Evolutionary conservation across 2,329 filamentous ascomycete species (phyloP), one percentile per base, ranked within the genome.

Genomic region (Trichoderma citrinoviride): DNA sequence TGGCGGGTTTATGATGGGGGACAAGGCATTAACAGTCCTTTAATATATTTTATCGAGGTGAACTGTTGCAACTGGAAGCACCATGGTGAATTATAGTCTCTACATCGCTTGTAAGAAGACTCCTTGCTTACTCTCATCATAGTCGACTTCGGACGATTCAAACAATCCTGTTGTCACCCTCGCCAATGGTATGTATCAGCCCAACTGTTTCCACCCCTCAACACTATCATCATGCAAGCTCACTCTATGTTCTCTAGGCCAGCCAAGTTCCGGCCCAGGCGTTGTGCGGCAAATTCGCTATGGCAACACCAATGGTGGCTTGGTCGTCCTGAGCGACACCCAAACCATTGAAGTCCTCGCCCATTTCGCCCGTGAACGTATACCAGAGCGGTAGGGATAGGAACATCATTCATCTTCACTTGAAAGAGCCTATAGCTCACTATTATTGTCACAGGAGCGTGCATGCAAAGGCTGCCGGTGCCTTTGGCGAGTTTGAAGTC

Each of bases 401-500:
- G 3, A 7, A 29, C 37, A 14, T 52, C 10, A n/a, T 7, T 52
- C 14, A n/a, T 6, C 7, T 12, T 15, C 12, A 23, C 12, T 29
- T 25, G 29, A 40, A 4, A 27, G 17, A n/a, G 14, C 27, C 8
- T 14, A n/a, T 43, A 40, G 25, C 57, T 61, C 57, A 61, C 27
- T 19, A 12, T 14, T 33, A 17, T 27, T 17, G 33, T 52, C 19
- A 23, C 37, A 61, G 57, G 57, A 61, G 57, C 44, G 89, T 92
- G 15, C 89, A 92, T 72, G 89, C 89, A 37, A 82, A 89, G 67
- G 89, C 89, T 53, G 83, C 87, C 41, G 87, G 87, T 55, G 90
- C 89, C 14, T 87, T 91, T 71, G 90, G 90, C 41, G 85, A 84
- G 6, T 93, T 92, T 73, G 86, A 82, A 41, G 86, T 88, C 52